Conservation (phyloP, 495 filamentous ascomycete genomes). For the Lophiostoma macrostomum region DNA sequence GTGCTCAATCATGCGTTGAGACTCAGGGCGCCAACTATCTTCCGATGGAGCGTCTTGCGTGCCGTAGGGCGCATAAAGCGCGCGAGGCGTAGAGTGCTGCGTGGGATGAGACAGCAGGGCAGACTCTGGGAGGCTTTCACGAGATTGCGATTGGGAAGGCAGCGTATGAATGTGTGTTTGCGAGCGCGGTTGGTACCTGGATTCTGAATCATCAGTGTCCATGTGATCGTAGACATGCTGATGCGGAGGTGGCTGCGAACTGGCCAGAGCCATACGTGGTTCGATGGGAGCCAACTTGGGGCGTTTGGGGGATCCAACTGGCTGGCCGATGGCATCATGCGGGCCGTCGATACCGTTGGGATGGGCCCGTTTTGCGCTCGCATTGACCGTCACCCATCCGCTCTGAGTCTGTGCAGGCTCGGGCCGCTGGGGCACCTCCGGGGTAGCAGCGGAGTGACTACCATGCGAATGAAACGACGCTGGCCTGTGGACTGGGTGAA, state of each 20-base stretch:
- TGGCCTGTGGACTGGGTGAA: constrained; percentile 16
- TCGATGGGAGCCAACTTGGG: constrained; percentile 40
- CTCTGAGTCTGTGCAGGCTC: constrained; percentile 11
- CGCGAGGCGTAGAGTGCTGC: too few relatives aligned
- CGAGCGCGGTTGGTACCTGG: too few relatives aligned
- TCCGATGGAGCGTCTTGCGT: constrained; percentile 35
- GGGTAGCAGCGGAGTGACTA: constrained; percentile 4
- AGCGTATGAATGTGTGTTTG: constrained; percentile 24
- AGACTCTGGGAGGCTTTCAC: constrained; percentile 13
- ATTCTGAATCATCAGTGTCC: constrained; percentile 33
- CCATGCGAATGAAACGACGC: constrained; percentile 21
- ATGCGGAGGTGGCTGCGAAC: constrained; percentile 11
- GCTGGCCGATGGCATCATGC: constrained; percentile 11
- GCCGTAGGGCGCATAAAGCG: constrained; percentile 31
- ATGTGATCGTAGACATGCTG: constrained; percentile 27
- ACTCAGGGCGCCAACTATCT: constrained; percentile 39
- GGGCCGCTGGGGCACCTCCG: constrained; percentile 20
- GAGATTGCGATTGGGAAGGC: constrained; percentile 26
- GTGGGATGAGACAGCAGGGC: constrained; percentile 8
- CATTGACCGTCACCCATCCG: constrained; percentile 37
- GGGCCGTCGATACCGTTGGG: constrained; percentile 20
- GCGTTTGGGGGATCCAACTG: constrained; percentile 39
- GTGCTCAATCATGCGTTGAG: constrained; percentile 31
- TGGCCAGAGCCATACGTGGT: constrained; percentile 23
- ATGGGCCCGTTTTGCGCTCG: constrained; percentile 29